Conservation (phyloP, 2,329 filamentous ascomycete genomes). For the Cladobotryum protrusum region DNA sequence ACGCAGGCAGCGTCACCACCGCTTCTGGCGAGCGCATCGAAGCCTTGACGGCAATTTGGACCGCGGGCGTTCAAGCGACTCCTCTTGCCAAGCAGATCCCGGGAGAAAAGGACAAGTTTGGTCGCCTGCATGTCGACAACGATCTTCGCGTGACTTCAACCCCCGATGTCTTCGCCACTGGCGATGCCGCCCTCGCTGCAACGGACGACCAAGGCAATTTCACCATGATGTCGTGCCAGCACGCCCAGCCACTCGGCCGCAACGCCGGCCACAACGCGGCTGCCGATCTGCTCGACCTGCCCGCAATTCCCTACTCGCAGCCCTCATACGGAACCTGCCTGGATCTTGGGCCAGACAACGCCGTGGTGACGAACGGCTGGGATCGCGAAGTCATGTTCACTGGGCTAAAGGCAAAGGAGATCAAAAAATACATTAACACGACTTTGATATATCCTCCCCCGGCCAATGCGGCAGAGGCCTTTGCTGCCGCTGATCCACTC, state of each 20-base stretch:
- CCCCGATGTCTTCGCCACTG: conserved; percentile 25
- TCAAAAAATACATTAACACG: conserved; percentile 28
- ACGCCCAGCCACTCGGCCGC: conserved; percentile 29
- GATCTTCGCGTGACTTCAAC: conserved; percentile 21
- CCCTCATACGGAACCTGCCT: conserved; percentile 25
- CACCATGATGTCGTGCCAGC: conserved; percentile 33
- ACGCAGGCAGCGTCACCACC: conserved; percentile 19
- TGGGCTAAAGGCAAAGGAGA: conserved; percentile 25
- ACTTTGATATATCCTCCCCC: conserved; percentile 29
- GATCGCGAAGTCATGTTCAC: conserved; percentile 20
- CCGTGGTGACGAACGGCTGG: conserved; percentile 26
- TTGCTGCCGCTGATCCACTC: conserved; percentile 3
- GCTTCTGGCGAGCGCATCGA: conserved; percentile 26
- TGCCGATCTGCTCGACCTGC: conserved; percentile 24
- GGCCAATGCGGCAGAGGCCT: conserved; percentile 3
- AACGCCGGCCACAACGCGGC: conserved; percentile 26
- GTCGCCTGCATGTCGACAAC: conserved; percentile 24
- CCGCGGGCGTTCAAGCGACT: conserved; percentile 27
- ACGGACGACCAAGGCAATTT: conserved; percentile 21
- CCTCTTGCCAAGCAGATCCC: conserved; percentile 26
- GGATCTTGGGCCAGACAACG: conserved; percentile 26
- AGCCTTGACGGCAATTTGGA: conserved; percentile 30
- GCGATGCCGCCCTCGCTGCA: conserved; percentile 24
- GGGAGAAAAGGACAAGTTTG: conserved; percentile 20
- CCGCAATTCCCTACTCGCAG: conserved; percentile 23